Evolutionary conservation across 192 early-diverging fungal species (phyloP).

Genomic region (Gamsiella multidivaricata): DNA sequence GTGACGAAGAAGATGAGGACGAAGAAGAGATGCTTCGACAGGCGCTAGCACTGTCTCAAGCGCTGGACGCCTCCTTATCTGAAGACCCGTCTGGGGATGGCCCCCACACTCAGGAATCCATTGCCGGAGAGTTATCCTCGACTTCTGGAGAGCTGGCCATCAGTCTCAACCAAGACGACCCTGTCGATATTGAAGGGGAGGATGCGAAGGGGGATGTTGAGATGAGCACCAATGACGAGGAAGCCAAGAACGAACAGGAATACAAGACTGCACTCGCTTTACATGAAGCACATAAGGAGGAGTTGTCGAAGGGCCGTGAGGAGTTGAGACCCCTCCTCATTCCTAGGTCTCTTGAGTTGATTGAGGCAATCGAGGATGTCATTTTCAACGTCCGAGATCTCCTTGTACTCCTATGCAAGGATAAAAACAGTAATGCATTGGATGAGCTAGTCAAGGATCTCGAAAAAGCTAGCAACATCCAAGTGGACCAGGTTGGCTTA

Average conservation of each 20-base stretch:
- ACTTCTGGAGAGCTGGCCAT: neutral
- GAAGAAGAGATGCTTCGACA: conserved; percentile 53
- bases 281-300: conserved; percentile 45
- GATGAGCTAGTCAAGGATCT: conserved; percentile 46
- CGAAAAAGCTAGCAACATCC: conserved; percentile 8
- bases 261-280: conserved; percentile 54
- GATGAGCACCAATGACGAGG: conserved; percentile 13
- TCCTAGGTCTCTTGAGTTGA: conserved; percentile 50
- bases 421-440: conserved; percentile 45
- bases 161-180: neutral
- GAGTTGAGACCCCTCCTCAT: conserved; percentile 55
- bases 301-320: conserved; percentile 54
- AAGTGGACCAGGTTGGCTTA: neutral
- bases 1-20: conserved; percentile 47
- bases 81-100: conserved; percentile 27
- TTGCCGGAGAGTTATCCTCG: conserved; percentile 28
- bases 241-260: conserved; percentile 60
- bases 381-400: conserved; percentile 78
- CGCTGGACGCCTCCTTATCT: conserved; percentile 25
- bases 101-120: conserved; percentile 53
- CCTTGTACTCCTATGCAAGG: conserved; percentile 65
- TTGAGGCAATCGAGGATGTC: conserved; percentile 67
- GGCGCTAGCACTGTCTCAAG: conserved; percentile 46
- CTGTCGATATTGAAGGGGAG: neutral
- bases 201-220: neutral